Conservation (phyloP, 768 basidiomycete species). For the Phanerochaete carnosa region DNA sequence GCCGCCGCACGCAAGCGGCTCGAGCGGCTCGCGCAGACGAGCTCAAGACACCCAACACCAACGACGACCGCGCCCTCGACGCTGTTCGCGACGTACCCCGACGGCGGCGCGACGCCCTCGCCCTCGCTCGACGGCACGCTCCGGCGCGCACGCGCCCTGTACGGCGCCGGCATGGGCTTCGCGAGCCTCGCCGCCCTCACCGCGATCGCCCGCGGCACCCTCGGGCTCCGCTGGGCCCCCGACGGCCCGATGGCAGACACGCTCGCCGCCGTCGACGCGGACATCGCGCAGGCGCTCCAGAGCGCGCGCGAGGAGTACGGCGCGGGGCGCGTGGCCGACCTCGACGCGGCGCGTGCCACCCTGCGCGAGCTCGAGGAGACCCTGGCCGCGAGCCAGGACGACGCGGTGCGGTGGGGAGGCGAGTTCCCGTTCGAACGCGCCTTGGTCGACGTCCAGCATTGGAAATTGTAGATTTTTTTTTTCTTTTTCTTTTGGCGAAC, state of each 20-base stretch:
- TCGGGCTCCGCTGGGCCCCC: slow-evolving; percentile 60
- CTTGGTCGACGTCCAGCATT: slow-evolving; percentile 50
- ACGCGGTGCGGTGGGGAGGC: slow-evolving; percentile 61
- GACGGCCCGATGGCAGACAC: slow-evolving; percentile 54
- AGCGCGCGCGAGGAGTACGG: slow-evolving; percentile 65
- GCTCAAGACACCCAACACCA: slow-evolving; percentile 30
- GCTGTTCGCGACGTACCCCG: slow-evolving; percentile 43
- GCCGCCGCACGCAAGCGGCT: slow-evolving; percentile 57
- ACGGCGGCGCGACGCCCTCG: slow-evolving; percentile 42
- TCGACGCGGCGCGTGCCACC: slow-evolving; percentile 42
- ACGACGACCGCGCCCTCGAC: slow-evolving; percentile 32
- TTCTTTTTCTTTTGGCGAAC: no score
- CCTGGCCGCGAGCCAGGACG: slow-evolving; percentile 49
- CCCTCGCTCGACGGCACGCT: slow-evolving; percentile 49
- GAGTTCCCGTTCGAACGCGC: slow-evolving; percentile 78
- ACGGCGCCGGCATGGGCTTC: slow-evolving; percentile 77
- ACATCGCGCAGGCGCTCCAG: slow-evolving; percentile 80
- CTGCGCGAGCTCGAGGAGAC: slow-evolving; percentile 46
- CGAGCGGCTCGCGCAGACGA: slow-evolving; percentile 34
- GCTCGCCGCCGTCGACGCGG: slow-evolving; percentile 65
- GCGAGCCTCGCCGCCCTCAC: slow-evolving; percentile 54
- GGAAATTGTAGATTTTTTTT: slow-evolving; percentile 52
- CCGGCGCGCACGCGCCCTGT: slow-evolving; percentile 58
- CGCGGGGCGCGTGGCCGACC: slow-evolving; percentile 49
- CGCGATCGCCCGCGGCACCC: slow-evolving; percentile 54